These are phyloP conservation scores for Calocybe indica DNA, from an alignment of 768 basidiomycete genomes.

Conservation along the genomic window DNA sequence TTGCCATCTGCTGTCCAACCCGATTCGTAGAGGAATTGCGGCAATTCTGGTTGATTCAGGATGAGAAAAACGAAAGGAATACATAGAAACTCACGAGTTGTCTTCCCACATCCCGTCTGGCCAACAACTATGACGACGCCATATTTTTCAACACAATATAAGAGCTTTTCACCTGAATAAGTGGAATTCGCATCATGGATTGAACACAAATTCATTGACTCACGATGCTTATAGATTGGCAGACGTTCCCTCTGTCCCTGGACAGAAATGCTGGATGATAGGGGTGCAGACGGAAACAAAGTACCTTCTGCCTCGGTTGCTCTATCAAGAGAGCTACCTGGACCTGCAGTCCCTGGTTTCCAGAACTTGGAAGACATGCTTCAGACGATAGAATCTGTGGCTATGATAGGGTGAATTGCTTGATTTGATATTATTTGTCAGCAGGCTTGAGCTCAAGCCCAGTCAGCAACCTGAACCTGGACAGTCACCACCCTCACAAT, in stretches of 20 bases:
- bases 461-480: too few species aligned
- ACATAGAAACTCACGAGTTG: slow-evolving; percentile 60
- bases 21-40: slow-evolving; percentile 89
- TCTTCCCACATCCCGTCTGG: slow-evolving; percentile 96
- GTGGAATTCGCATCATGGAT: slow-evolving; percentile 1
- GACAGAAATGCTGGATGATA: slow-evolving; percentile 50
- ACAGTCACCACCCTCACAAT: slow-evolving; percentile 32
- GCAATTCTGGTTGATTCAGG: slow-evolving; percentile 59
- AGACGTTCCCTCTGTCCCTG: slow-evolving; percentile 75
- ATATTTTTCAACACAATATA: slow-evolving; percentile 80
- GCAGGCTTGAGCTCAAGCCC: too few species aligned
- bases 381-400: too few species aligned
- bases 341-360: slow-evolving; percentile 83
- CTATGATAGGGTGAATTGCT: too few species aligned
- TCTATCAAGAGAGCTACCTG: slow-evolving; percentile 86
- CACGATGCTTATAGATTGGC: slow-evolving; percentile 89
- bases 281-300: slow-evolving; percentile 60
- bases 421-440: too few species aligned
- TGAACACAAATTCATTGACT: slow-evolving; percentile 15
- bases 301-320: slow-evolving; percentile 70
- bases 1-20: slow-evolving; percentile 86
- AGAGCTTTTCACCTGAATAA: slow-evolving; percentile 60
- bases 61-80: slow-evolving; percentile 9
- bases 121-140: slow-evolving; percentile 87
- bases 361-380: slow-evolving; percentile 56